These are phyloP conservation scores for Botryotinia globosa DNA, from an alignment of 2,329 filamentous ascomycete genomes.

Conservation along the genomic window DNA sequence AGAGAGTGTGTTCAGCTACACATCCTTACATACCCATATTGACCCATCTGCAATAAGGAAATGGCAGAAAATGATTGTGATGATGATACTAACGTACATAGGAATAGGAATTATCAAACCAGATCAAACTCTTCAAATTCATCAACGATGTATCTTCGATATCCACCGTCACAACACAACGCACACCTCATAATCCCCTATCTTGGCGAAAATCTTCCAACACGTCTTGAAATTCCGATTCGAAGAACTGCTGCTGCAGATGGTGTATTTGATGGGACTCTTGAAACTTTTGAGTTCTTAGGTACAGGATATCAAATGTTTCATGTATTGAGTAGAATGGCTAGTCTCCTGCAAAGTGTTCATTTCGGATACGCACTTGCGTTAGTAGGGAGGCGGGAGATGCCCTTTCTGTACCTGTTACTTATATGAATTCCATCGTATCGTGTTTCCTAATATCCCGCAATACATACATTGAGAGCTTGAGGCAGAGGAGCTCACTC, in stretches of 20 bases:
- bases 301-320: neutral
- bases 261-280: accelerated
- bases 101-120: neutral
- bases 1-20: neutral
- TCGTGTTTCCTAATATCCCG: neutral
- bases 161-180: neutral
- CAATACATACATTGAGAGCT: neutral
- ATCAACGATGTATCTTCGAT: neutral
- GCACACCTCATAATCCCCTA: neutral
- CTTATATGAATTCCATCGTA: neutral
- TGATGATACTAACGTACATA: neutral
- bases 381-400: neutral
- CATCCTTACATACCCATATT: neutral
- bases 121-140: neutral
- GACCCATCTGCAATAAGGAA: too few species aligned
- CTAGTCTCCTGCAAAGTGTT: neutral
- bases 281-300: neutral
- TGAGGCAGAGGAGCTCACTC: neutral
- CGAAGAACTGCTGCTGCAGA: neutral
- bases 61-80: neutral
- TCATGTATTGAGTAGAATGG: neutral
- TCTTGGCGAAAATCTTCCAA: neutral
- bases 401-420: neutral
- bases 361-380: neutral
- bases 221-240: neutral